phyloP scores from a whole-genome alignment of 305 asterid genomes.

The Ilex paraguariensis region DNA sequence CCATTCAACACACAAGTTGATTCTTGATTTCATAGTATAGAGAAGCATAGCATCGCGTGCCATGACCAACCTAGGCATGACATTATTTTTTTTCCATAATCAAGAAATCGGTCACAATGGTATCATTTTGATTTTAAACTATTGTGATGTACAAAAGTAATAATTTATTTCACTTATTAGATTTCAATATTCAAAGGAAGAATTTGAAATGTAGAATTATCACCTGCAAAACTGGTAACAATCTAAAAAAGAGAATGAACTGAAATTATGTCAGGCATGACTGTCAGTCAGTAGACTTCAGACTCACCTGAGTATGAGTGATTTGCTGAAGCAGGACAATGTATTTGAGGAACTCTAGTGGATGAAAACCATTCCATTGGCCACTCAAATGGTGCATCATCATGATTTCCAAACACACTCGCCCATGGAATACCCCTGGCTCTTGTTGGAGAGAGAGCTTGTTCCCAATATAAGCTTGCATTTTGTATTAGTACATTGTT shows the following conservation, averaged over 20 bases:
- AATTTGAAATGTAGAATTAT: no score
- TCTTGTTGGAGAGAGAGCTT: constrained; percentile 73
- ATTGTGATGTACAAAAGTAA: background rate
- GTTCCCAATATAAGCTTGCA: constrained; percentile 81
- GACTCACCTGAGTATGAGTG: constrained; percentile 29
- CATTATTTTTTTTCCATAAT: no score
- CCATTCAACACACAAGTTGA: no score
- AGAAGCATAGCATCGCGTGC: background rate
- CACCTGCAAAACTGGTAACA: background rate
- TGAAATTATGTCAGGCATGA: background rate
- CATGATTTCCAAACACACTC: constrained; percentile 84
- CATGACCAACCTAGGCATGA: background rate
- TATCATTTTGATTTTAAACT: no score
- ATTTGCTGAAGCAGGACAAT: constrained; percentile 33
- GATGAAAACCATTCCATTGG: constrained; percentile 89
- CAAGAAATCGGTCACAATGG: background rate
- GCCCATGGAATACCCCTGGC: constrained; percentile 69
- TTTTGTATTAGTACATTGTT: constrained; percentile 64
- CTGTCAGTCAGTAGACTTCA: background rate
- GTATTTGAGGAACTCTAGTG: constrained; percentile 57
- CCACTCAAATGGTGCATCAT: constrained; percentile 84
- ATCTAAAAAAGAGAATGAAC: background rate
- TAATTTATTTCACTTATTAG: no score
- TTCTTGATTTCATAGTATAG: no score
- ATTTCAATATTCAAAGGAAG: no score